phyloP scores from a whole-genome alignment of 139 green algal species.

The Coccomyxa sp. region DNA sequence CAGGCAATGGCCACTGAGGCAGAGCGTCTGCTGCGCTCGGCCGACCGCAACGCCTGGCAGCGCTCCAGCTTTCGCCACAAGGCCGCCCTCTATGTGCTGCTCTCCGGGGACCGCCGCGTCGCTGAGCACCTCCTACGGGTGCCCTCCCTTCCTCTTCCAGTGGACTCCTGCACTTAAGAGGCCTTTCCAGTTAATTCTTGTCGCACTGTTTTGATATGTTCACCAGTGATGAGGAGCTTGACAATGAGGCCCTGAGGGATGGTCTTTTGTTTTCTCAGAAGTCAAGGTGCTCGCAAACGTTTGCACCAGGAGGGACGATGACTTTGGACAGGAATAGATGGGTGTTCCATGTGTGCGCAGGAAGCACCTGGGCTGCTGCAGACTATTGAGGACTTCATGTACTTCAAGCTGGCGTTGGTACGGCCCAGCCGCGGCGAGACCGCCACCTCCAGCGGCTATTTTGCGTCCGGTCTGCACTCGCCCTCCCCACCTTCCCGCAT shows the following conservation, averaged over 20 bases:
- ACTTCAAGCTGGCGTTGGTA: constrained; percentile 71
- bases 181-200: no score
- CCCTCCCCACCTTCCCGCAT: no score
- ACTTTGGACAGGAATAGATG: no score
- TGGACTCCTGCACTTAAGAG: no score
- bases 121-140: constrained; percentile 51
- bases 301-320: no score
- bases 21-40: constrained; percentile 51
- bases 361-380: constrained; percentile 50
- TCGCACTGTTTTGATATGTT: no score
- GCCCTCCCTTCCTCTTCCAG: no score
- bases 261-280: no score
- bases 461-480: not conserved
- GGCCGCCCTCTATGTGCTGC: constrained; percentile 55
- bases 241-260: no score
- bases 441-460: not conserved
- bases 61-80: constrained; percentile 31
- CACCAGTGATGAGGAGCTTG: no score
- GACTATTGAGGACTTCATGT: constrained; percentile 94
- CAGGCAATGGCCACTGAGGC: constrained; percentile 23
- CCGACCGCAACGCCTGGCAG: not conserved
- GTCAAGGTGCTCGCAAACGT: no score
- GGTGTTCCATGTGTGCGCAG: constrained; percentile 1
- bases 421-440: not conserved
- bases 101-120: constrained; percentile 53